Evolutionary conservation across 2,329 filamentous ascomycete genomes (phyloP).

Genomic region (Xylaria sp.): DNA sequence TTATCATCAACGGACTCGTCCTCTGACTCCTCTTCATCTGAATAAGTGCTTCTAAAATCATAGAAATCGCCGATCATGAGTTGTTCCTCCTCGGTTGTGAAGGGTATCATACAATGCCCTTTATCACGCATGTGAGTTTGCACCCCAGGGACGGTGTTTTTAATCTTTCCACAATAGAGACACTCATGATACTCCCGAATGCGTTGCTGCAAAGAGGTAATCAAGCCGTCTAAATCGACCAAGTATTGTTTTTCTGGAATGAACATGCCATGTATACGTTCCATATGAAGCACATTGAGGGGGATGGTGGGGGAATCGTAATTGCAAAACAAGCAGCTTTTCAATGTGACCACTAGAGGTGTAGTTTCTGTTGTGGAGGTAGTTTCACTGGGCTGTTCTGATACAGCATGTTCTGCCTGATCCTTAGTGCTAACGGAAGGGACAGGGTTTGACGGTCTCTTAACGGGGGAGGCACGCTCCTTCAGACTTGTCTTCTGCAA

Average conservation of each 20-base stretch:
- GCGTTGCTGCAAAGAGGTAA: constrained; percentile 81
- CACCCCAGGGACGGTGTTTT: constrained; percentile 80
- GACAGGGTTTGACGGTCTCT: constrained; percentile 65
- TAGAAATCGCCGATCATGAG: constrained; percentile 96
- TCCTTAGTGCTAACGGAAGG: constrained; percentile 55
- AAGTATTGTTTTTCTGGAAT: constrained; percentile 90
- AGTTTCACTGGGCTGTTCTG: constrained; percentile 53
- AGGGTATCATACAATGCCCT: constrained; percentile 96
- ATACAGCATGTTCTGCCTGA: constrained; percentile 60
- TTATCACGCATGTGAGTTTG: constrained; percentile 99
- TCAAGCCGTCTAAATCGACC: constrained; percentile 81
- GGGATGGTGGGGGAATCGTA: constrained; percentile 78
- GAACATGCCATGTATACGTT: constrained; percentile 93
- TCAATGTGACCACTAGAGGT: constrained; percentile 57
- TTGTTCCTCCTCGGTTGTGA: constrained; percentile 87
- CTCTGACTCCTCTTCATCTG: constrained; percentile 77
- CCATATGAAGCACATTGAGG: constrained; percentile 90
- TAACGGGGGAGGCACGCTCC: constrained; percentile 60
- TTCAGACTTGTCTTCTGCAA: constrained; percentile 72
- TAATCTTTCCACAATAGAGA: constrained; percentile 85
- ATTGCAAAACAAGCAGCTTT: constrained; percentile 90
- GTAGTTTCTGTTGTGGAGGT: constrained; percentile 59
- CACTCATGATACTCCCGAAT: constrained; percentile 86
- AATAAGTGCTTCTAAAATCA: constrained; percentile 96
- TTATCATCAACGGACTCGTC: constrained; percentile 62